These are phyloP conservation scores for Helotiales sp. DNA, from an alignment of 2,329 filamentous ascomycete genomes.

Conservation along the genomic window DNA sequence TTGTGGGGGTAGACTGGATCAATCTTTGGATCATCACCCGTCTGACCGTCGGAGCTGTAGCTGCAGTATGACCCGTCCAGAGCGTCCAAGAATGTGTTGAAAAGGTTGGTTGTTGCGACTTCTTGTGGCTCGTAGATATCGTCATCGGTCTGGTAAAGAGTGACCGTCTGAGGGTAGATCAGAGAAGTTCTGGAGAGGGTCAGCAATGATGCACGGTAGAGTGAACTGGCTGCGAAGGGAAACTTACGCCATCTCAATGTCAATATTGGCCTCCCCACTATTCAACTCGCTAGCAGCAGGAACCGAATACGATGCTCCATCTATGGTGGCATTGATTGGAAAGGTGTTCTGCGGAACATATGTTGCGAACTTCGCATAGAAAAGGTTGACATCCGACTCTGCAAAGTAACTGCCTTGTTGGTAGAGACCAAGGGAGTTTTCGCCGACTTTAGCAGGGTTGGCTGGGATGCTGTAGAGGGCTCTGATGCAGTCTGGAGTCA, in stretches of 20 bases:
- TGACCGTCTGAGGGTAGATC: constrained; percentile 37
- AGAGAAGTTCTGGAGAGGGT: constrained; percentile 24
- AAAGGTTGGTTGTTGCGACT: constrained; percentile 32
- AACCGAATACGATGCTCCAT: constrained; percentile 30
- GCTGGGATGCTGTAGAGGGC: constrained; percentile 48
- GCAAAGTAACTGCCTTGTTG: constrained; percentile 28
- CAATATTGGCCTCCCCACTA: constrained; percentile 29
- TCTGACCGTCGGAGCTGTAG: constrained; percentile 50
- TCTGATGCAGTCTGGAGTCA: constrained; percentile 44
- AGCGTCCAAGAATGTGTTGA: constrained; percentile 42
- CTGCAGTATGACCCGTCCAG: constrained; percentile 49
- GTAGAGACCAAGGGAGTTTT: constrained; percentile 31
- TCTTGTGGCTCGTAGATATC: constrained; percentile 34
- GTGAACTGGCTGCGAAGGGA: background rate
- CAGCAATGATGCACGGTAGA: background rate
- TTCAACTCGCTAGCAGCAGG: constrained; percentile 18
- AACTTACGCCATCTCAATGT: constrained; percentile 33
- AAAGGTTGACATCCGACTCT: constrained; percentile 29
- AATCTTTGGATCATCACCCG: constrained; percentile 46
- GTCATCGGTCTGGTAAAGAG: constrained; percentile 40
- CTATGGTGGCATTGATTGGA: constrained; percentile 29
- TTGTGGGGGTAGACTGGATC: constrained; percentile 52
- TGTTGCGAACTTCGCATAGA: constrained; percentile 22
- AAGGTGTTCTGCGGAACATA: constrained; percentile 31
- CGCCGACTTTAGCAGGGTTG: constrained; percentile 37